Conservation (phyloP, 768 basidiomycete species). For the Kwoniella europaea region DNA sequence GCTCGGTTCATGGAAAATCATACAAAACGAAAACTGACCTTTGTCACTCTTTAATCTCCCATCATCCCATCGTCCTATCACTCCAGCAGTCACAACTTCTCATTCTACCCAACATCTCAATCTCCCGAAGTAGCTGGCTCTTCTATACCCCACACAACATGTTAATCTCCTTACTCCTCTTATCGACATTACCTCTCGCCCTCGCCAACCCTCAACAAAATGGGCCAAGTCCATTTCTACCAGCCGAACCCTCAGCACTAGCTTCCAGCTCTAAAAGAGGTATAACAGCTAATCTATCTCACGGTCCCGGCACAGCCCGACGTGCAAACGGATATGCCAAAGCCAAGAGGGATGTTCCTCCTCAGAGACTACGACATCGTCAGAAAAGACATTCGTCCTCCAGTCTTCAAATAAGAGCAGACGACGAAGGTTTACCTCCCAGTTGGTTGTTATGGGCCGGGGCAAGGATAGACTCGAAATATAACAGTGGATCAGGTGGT, state of each 20-base stretch:
- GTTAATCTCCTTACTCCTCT: neutral
- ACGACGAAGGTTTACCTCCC: slow-evolving; percentile 26
- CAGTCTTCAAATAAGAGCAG: slow-evolving; percentile 11
- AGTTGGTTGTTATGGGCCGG: slow-evolving; percentile 52
- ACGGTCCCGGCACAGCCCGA: slow-evolving; percentile 17
- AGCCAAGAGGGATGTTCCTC: slow-evolving; percentile 18
- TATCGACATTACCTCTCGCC: slow-evolving; percentile 22
- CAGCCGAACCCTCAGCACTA: slow-evolving; percentile 24
- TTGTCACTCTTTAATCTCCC: slow-evolving; percentile 3
- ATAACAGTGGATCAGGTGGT: slow-evolving; percentile 42
- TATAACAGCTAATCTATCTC: slow-evolving; percentile 24
- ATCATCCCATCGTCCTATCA: neutral
- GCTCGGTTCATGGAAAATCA: neutral
- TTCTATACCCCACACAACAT: neutral
- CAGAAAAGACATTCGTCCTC: slow-evolving; percentile 13
- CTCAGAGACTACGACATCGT: slow-evolving; percentile 17
- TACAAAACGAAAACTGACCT: slow-evolving; percentile 3
- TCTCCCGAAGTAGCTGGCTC: neutral
- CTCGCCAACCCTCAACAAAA: slow-evolving; percentile 34
- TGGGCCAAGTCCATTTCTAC: slow-evolving; percentile 12
- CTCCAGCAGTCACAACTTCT: neutral
- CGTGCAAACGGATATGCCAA: slow-evolving; percentile 21
- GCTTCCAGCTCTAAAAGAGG: slow-evolving; percentile 17
- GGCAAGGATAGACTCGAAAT: slow-evolving; percentile 49
- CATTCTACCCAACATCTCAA: neutral